A percentile compares a stretch with the other conserved stretches of the same genome.
These are phyloP conservation scores for Decorospora gaudefroyi DNA, from an alignment of 2,329 filamentous ascomycete genomes.

Conservation along the genomic window DNA sequence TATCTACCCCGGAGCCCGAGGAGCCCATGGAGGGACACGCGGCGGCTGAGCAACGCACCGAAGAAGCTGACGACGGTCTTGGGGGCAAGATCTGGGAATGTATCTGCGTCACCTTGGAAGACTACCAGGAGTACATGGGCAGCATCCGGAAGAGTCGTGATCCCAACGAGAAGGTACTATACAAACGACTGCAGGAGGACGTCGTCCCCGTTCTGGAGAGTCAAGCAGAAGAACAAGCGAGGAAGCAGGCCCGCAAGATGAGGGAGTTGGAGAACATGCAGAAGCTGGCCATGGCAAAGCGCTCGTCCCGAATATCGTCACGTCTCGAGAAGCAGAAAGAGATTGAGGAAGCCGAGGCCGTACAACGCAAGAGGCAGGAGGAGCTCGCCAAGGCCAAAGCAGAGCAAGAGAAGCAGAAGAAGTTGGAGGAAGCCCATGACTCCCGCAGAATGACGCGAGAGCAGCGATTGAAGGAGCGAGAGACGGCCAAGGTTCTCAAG, in stretches of 20 bases:
- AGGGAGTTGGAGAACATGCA: slow-evolving; percentile 80
- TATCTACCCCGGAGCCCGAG: slow-evolving; percentile 54
- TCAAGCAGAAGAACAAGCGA: slow-evolving; percentile 68
- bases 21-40: slow-evolving; percentile 48
- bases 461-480: slow-evolving; percentile 81
- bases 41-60: slow-evolving; percentile 39
- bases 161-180: slow-evolving; percentile 79
- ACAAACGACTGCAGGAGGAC: slow-evolving; percentile 72
- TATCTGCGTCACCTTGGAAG: slow-evolving; percentile 76
- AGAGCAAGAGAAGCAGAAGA: slow-evolving; percentile 63
- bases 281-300: slow-evolving; percentile 89
- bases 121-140: slow-evolving; percentile 73
- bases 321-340: slow-evolving; percentile 78
- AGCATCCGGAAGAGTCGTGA: slow-evolving; percentile 77
- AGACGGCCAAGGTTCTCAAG: slow-evolving; percentile 78
- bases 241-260: slow-evolving; percentile 74
- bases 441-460: slow-evolving; percentile 82
- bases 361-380: slow-evolving; percentile 65
- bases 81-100: slow-evolving; percentile 89
- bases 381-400: slow-evolving; percentile 67
- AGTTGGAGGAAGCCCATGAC: slow-evolving; percentile 75
- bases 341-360: slow-evolving; percentile 72
- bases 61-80: slow-evolving; percentile 63
- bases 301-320: slow-evolving; percentile 84
- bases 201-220: slow-evolving; percentile 84